Percentiles rank a stretch among this genome's conserved stretches.
Evolutionary conservation across 2,329 filamentous ascomycete species (phyloP).

Genomic region (Parastagonospora nodorum): DNA sequence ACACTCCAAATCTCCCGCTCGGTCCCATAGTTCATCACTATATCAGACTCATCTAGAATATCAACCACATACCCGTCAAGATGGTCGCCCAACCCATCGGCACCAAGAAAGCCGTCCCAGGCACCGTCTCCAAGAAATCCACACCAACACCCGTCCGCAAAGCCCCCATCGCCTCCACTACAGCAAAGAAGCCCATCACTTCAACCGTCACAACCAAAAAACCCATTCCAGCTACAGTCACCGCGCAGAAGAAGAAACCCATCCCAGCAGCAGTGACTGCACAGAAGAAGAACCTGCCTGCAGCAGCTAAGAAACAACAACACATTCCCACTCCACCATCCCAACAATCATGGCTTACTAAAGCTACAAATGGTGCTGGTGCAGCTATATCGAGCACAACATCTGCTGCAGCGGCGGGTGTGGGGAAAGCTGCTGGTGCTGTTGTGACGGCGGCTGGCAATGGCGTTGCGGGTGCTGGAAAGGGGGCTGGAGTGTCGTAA

Average conservation of each 20-base stretch:
- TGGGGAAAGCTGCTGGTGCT: constrained; percentile 52
- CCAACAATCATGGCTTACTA: constrained; percentile 53
- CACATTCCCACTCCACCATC: constrained; percentile 21
- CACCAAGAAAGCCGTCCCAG: constrained; percentile 28
- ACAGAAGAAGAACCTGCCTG: constrained; percentile 16
- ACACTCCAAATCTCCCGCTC: not conserved
- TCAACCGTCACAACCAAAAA: constrained; percentile 18
- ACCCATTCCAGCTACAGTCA: constrained; percentile 8
- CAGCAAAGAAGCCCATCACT: constrained; percentile 22
- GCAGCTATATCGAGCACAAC: constrained; percentile 41
- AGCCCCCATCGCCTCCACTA: constrained; percentile 10
- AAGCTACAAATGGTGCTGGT: constrained; percentile 16
- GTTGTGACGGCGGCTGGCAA: constrained; percentile 52
- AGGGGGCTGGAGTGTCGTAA: constrained; percentile 50
- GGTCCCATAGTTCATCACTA: too few species aligned
- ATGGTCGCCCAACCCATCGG: constrained; percentile 35
- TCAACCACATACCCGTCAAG: not conserved
- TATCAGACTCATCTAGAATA: not conserved
- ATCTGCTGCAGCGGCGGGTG: constrained; percentile 49
- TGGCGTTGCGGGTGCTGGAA: constrained; percentile 53
- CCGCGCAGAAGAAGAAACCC: constrained; percentile 15
- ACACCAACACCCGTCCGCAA: constrained; percentile 8
- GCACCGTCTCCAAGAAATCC: constrained; percentile 21
- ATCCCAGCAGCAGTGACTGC: constrained; percentile 11
- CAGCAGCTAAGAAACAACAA: constrained; percentile 6